phyloP scores from a whole-genome alignment of 441 rosid species.

The Melastoma candidum region DNA sequence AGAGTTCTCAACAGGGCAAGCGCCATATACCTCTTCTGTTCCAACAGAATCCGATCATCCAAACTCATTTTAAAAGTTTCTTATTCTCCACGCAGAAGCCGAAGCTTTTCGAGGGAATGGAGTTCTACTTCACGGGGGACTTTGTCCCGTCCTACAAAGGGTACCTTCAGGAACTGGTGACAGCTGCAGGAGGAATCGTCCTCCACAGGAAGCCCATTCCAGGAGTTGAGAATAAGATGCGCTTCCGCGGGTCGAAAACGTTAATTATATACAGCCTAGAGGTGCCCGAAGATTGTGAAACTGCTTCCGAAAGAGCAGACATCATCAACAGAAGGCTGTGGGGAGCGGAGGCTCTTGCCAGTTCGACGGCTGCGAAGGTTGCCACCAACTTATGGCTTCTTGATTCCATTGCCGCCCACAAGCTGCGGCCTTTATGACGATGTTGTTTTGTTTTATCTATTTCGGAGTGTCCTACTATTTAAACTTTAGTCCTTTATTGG shows the following conservation, averaged over 20 bases:
- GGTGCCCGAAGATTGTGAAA: constrained; percentile 28
- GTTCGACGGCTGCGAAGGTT: constrained; percentile 47
- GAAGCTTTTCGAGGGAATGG: constrained; percentile 47
- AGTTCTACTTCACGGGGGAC: constrained; percentile 44
- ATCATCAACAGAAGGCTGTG: constrained; percentile 32
- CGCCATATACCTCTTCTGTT: constrained; percentile 3
- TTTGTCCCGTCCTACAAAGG: constrained; percentile 54
- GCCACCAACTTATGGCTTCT: constrained; percentile 77
- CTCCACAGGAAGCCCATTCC: constrained; percentile 58
- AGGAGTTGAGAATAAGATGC: constrained; percentile 12
- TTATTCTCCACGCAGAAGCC: constrained; percentile 41
- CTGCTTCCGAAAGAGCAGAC: constrained; percentile 21
- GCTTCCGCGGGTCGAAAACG: constrained; percentile 22
- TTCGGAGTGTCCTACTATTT: too few species aligned
- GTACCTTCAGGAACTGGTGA: constrained; percentile 58
- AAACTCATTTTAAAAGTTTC: neutral
- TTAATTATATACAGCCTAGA: constrained; percentile 63
- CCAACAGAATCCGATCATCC: neutral
- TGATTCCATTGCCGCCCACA: constrained; percentile 68
- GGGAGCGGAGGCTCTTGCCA: constrained; percentile 49
- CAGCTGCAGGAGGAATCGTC: constrained; percentile 62
- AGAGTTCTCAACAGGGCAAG: constrained; percentile 56
- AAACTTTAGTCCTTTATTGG: too few species aligned
- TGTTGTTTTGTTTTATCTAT: too few species aligned
- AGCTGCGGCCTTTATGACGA: neutral